Evolutionary conservation across 176 grass and related monocot genomes (phyloP).

Genomic region (Triticum turgidum): DNA sequence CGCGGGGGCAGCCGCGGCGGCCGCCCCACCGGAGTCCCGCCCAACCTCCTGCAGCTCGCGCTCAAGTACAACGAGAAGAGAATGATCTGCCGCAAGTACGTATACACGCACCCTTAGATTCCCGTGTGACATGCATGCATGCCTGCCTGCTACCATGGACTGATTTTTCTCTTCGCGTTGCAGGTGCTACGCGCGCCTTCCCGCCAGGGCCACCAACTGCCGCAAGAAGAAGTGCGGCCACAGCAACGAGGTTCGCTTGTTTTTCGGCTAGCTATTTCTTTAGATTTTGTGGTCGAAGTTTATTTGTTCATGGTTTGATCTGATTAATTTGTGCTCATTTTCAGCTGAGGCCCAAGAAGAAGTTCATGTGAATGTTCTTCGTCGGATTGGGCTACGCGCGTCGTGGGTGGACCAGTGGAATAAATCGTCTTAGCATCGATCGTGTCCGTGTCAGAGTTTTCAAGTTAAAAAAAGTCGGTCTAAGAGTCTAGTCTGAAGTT

Average conservation of each 20-base stretch:
- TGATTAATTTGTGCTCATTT: background rate
- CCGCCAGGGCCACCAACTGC: constrained; percentile 25
- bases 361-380: background rate
- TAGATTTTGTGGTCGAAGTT: background rate
- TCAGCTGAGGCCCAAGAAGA: constrained; percentile 36
- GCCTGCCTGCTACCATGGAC: too few species aligned
- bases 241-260: background rate
- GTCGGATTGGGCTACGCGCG: background rate
- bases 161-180: background rate
- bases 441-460: background rate
- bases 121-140: background rate
- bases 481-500: background rate
- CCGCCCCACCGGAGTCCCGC: background rate
- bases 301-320: background rate
- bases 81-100: constrained; percentile 3
- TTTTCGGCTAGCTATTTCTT: background rate
- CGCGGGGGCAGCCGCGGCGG: constrained; percentile 49
- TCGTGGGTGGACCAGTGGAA: background rate
- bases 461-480: too few species aligned
- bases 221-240: constrained; percentile 45
- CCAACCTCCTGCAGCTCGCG: background rate
- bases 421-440: background rate
- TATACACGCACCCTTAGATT: background rate
- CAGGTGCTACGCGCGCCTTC: constrained; percentile 34
- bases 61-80: background rate